These are phyloP conservation scores for Isabelozyma pseudorhagii DNA, from an alignment of 805 yeast genomes.

Conservation along the genomic window DNA sequence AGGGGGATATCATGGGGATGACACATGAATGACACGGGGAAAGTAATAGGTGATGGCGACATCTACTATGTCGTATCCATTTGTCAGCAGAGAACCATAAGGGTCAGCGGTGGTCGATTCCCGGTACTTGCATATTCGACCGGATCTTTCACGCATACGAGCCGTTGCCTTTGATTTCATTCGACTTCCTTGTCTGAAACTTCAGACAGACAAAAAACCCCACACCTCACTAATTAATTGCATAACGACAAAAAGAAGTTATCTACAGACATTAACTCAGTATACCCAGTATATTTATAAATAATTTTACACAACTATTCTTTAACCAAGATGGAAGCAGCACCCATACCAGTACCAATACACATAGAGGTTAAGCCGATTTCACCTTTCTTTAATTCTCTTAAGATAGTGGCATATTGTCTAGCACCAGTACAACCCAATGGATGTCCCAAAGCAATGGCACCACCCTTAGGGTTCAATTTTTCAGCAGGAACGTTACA, in stretches of 20 bases:
- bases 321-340: constrained; percentile 80
- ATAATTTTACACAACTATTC: constrained; percentile 46
- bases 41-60: not conserved
- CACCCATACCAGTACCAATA: constrained; percentile 98
- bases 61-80: not conserved
- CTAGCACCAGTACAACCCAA: constrained; percentile 69
- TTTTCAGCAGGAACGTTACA: constrained; percentile 60
- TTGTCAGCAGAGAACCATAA: not conserved
- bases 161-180: too few relatives aligned
- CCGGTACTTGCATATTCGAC: too few relatives aligned
- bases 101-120: too few relatives aligned
- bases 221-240: too few relatives aligned
- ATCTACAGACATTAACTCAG: not conserved
- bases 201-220: too few relatives aligned
- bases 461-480: constrained; percentile 92
- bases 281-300: not conserved
- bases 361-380: constrained; percentile 95
- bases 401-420: constrained; percentile 83
- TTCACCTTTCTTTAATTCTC: constrained; percentile 76
- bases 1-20: not conserved
- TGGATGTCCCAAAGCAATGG: constrained; percentile 95
- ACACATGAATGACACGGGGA: not conserved
- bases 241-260: not conserved
- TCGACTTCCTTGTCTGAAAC: too few relatives aligned
- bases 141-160: too few relatives aligned